phyloP scores from a whole-genome alignment of 768 basidiomycete species.

The Lactifluus subvellereus region DNA sequence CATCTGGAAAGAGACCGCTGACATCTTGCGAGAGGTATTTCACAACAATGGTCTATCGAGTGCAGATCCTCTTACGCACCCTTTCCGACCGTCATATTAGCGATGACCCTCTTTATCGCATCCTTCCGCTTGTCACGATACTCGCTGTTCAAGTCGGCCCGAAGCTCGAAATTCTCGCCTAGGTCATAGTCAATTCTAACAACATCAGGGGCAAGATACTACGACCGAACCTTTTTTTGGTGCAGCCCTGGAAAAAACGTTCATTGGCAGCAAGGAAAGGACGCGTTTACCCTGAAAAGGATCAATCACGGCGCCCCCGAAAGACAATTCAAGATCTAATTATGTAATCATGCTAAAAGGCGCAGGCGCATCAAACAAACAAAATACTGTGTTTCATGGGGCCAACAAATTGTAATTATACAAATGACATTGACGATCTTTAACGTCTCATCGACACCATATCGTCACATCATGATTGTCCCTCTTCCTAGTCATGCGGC shows the following conservation, averaged over 20 bases:
- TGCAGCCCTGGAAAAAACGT: conserved; percentile 24
- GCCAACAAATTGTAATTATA: too few species aligned
- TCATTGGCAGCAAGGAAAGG: conserved; percentile 12
- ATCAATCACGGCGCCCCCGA: too few species aligned
- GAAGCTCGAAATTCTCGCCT: conserved; percentile 97
- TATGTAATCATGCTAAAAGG: too few species aligned
- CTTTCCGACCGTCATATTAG: conserved; percentile 99
- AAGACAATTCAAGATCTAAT: too few species aligned
- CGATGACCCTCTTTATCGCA: conserved; percentile 96
- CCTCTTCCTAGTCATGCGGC: conserved; percentile 34
- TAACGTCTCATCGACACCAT: too few species aligned
- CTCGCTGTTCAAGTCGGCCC: conserved; percentile 94
- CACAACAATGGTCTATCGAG: not conserved
- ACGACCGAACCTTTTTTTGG: conserved; percentile 26
- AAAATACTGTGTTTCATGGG: too few species aligned
- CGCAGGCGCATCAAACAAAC: too few species aligned
- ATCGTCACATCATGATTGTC: not conserved
- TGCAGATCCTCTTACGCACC: conserved; percentile 42
- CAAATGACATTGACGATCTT: too few species aligned
- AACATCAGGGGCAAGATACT: too few species aligned
- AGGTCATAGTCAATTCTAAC: conserved; percentile 17
- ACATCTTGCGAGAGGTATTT: conserved; percentile 50
- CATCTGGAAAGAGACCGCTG: conserved; percentile 94
- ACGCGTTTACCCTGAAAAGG: too few species aligned
- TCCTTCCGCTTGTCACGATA: conserved; percentile 95